phyloP scores from a whole-genome alignment of 192 early-diverging fungal species.

The Coemansia guatemalensis region DNA sequence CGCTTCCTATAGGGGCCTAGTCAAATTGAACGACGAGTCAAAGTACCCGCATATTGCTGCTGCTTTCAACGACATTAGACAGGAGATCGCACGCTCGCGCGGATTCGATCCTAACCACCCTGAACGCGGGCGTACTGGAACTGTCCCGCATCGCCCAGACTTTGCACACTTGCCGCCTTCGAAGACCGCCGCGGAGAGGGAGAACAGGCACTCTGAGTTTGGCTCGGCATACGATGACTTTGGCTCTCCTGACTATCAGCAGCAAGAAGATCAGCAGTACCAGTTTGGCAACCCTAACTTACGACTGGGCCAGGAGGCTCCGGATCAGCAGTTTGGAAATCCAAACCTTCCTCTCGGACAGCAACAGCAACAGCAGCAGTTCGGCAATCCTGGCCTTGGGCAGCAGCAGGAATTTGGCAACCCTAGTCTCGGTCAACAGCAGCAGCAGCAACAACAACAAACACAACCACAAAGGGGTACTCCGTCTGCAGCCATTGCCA shows the following conservation, averaged over 20 bases:
- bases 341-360: background rate
- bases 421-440: background rate
- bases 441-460: background rate
- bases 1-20: slow-evolving; percentile 9
- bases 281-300: slow-evolving; percentile 10
- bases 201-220: background rate
- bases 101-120: slow-evolving; percentile 36
- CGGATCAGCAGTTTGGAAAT: slow-evolving; percentile 9
- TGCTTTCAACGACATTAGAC: slow-evolving; percentile 25
- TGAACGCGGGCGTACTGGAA: slow-evolving; percentile 8
- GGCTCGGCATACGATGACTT: background rate
- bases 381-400: slow-evolving; percentile 10
- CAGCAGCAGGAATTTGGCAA: slow-evolving; percentile 18
- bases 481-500: background rate
- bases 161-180: slow-evolving; percentile 26
- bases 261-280: slow-evolving; percentile 8
- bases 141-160: slow-evolving; percentile 10
- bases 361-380: slow-evolving; percentile 2
- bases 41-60: slow-evolving; percentile 44
- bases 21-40: slow-evolving; percentile 22
- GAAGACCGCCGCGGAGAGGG: slow-evolving; percentile 7
- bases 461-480: background rate
- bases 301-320: background rate
- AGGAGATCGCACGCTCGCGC: slow-evolving; percentile 28
- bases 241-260: slow-evolving; percentile 4